Conservation (phyloP, 1,139 yeast species). For the Kodamaea derodonti region DNA sequence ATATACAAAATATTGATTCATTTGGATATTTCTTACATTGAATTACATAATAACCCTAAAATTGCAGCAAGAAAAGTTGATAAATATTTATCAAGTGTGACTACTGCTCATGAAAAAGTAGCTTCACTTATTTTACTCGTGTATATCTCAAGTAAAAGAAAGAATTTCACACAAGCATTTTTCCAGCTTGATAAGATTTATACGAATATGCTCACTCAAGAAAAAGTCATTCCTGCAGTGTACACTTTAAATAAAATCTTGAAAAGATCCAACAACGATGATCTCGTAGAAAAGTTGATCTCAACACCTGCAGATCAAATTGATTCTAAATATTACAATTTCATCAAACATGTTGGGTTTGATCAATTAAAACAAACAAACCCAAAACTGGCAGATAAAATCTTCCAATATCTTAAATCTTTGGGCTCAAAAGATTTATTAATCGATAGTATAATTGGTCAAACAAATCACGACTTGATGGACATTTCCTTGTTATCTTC, state of each 20-base stretch:
- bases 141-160: conserved; percentile 5
- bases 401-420: conserved; percentile 24
- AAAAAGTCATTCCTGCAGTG: conserved; percentile 6
- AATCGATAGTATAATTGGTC: conserved; percentile 27
- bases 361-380: conserved; percentile 36
- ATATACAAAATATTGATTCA: conserved; percentile 28
- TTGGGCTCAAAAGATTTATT: conserved; percentile 30
- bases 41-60: conserved; percentile 16
- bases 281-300: conserved; percentile 4
- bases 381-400: conserved; percentile 22
- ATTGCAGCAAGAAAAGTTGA: conserved; percentile 17
- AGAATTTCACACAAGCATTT: conserved; percentile 7
- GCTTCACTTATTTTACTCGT: conserved; percentile 7
- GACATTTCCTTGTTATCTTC: conserved; percentile 35
- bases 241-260: conserved; percentile 26
- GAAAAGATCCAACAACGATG: conserved; percentile 1
- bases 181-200: conserved; percentile 4
- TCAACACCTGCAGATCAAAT: conserved; percentile 14
- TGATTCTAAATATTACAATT: conserved; percentile 26
- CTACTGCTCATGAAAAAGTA: conserved; percentile 3
- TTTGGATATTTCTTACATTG: conserved; percentile 26
- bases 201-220: neutral
- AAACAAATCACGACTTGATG: conserved; percentile 22
- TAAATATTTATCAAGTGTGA: conserved; percentile 15
- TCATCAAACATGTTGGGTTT: conserved; percentile 47